These are phyloP conservation scores for Herpotrichia juniperi DNA, from an alignment of 2,329 filamentous ascomycete genomes.

Conservation along the genomic window DNA sequence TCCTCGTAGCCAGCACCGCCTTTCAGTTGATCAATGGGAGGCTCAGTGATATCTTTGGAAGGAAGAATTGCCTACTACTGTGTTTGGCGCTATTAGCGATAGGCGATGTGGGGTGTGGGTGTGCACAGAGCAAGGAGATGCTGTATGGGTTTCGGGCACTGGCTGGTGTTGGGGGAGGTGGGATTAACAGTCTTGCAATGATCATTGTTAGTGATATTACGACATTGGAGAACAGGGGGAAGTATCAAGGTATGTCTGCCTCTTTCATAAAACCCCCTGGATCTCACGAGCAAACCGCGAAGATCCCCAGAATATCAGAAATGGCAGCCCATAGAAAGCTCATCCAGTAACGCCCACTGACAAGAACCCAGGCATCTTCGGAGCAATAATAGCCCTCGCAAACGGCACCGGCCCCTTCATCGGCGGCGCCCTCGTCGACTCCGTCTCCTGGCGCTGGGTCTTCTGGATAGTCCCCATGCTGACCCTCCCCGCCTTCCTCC, in stretches of 20 bases:
- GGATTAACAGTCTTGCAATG: constrained; percentile 54
- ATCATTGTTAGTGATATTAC: constrained; percentile 47
- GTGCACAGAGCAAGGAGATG: constrained; percentile 27
- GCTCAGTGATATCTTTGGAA: constrained; percentile 65
- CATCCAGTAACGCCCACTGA: too few species aligned
- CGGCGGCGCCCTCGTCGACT: constrained; percentile 75
- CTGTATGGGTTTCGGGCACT: constrained; percentile 40
- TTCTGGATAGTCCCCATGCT: constrained; percentile 76
- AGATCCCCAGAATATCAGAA: too few species aligned
- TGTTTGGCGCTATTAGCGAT: constrained; percentile 35
- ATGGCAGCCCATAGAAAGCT: too few species aligned
- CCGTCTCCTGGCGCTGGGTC: constrained; percentile 71
- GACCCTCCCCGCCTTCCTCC: constrained; percentile 61
- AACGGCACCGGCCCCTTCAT: constrained; percentile 63
- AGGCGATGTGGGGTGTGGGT: constrained; percentile 35
- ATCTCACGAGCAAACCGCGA: too few species aligned
- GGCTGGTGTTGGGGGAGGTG: constrained; percentile 67
- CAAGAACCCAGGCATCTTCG: constrained; percentile 20
- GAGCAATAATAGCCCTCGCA: constrained; percentile 21
- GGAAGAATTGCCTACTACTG: constrained; percentile 52
- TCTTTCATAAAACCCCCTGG: too few species aligned
- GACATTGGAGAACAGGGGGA: constrained; percentile 43
- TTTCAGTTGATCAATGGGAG: constrained; percentile 70
- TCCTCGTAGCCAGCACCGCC: constrained; percentile 32
- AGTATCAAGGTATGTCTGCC: constrained; percentile 39